Evolutionary conservation across 1,284 basidiomycete genomes (phyloP), one percentile per base, ranked within the genome.

Genomic region (Moesziomyces sp.): DNA sequence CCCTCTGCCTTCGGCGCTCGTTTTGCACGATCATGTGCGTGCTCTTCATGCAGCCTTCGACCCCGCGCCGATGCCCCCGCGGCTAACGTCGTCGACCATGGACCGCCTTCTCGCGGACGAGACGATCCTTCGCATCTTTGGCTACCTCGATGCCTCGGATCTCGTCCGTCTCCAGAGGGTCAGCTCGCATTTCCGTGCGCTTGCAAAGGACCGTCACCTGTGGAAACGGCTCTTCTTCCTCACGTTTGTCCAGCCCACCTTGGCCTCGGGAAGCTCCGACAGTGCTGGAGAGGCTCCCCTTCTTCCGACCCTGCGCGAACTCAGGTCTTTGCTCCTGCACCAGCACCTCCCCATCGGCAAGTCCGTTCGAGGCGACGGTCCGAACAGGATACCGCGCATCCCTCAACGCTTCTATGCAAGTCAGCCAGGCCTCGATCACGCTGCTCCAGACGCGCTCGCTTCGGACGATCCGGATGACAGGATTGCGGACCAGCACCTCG

Each of bases 181-280:
- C 45, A 61, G 35, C 46, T 52, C 47, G 10, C 59, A 66, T 10
- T 49, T 75, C 21, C 26, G 55, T 44, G 21, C 42, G 3, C 46
- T 76, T 13, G 64, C 70, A n/a, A 55, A 57, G 42, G 74, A 76
- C 30, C 70, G 53, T 23, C 74, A 70, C 21, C 69, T 76, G 5
- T 73, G 65, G 70, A 73, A 69, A 38, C 56, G 58, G 5, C 60
- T 65, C 50, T 73, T 66, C 55, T 71, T 64, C 43, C 46, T 46
- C 43, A 42, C 35, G 35, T 74, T 70, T 19, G 61, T 74, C 4
- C 62, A 43, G 8, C 67, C 72, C 3, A 21, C 19, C 23, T 51
- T 3, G 23, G 11, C 13, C 14, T 46, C 14, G 35, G 35, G 10
- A 14, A 18, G 16, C 35, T 21, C 23, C 5, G 34, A 5, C 28